phyloP scores from a whole-genome alignment of 768 basidiomycete species.

The Hortiboletus campestris region DNA sequence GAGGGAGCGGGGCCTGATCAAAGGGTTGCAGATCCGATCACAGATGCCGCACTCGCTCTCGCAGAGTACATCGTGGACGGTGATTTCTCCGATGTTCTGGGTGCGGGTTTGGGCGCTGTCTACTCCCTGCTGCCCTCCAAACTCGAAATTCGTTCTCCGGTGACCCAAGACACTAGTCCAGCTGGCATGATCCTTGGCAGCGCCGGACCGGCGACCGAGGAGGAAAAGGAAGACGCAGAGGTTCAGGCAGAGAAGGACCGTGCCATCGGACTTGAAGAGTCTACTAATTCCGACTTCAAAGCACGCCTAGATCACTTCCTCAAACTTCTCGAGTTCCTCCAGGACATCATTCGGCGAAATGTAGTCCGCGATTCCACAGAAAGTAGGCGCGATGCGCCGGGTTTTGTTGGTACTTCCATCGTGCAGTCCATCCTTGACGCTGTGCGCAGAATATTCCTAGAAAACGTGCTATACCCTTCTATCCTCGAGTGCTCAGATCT shows the following conservation, averaged over 20 bases:
- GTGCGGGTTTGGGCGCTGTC: slow-evolving; percentile 88
- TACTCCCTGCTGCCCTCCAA: slow-evolving; percentile 91
- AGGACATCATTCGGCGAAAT: slow-evolving; percentile 81
- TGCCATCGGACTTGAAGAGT: slow-evolving; percentile 72
- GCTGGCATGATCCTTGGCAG: slow-evolving; percentile 75
- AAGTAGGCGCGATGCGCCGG: slow-evolving; percentile 50
- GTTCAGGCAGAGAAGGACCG: slow-evolving; percentile 49
- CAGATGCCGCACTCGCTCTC: slow-evolving; percentile 81
- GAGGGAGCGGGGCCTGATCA: slow-evolving; percentile 31
- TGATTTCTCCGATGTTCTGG: slow-evolving; percentile 98
- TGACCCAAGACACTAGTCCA: slow-evolving; percentile 36
- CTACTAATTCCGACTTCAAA: slow-evolving; percentile 72
- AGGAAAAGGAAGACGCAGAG: slow-evolving; percentile 57
- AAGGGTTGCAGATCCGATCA: slow-evolving; percentile 57
- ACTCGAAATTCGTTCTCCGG: slow-evolving; percentile 61
- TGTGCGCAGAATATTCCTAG: slow-evolving; percentile 81
- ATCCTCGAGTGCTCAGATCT: slow-evolving; percentile 88
- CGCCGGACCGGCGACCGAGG: slow-evolving; percentile 50
- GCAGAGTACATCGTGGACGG: slow-evolving; percentile 94
- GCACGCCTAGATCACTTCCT: slow-evolving; percentile 83
- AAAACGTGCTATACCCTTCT: slow-evolving; percentile 91
- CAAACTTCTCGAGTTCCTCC: slow-evolving; percentile 86
- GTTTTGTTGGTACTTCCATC: slow-evolving; percentile 75
- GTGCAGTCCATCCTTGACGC: slow-evolving; percentile 81
- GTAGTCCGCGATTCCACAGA: slow-evolving; percentile 37